A percentile compares a stretch with the other conserved stretches of the same genome.
phyloP scores from a whole-genome alignment of 495 filamentous ascomycete genomes.

The Penicillium lagena region DNA sequence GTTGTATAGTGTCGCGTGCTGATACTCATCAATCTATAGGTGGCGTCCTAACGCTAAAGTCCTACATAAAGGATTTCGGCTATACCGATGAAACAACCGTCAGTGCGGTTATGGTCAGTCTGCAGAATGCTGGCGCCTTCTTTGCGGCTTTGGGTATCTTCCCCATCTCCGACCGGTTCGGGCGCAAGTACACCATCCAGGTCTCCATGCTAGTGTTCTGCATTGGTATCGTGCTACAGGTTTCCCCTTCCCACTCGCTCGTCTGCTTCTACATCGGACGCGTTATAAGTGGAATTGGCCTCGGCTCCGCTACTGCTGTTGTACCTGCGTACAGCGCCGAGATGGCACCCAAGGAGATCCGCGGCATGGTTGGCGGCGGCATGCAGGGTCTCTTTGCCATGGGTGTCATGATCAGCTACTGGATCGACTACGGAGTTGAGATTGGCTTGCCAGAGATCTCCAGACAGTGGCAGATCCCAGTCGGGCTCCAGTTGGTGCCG shows the following conservation, averaged over 20 bases:
- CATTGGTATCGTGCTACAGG: slow-evolving; percentile 37
- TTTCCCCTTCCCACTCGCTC: slow-evolving; percentile 34
- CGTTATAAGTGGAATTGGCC: slow-evolving; percentile 48
- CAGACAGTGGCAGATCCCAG: slow-evolving; percentile 48
- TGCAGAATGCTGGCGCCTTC: slow-evolving; percentile 24
- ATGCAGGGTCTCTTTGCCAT: slow-evolving; percentile 44
- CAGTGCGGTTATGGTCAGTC: slow-evolving; percentile 21
- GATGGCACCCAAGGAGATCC: slow-evolving; percentile 47
- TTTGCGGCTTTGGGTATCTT: slow-evolving; percentile 32
- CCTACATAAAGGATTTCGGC: slow-evolving; percentile 17
- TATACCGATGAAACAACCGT: slow-evolving; percentile 22
- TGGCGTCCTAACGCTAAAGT: slow-evolving; percentile 17
- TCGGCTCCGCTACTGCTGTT: slow-evolving; percentile 46
- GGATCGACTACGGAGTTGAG: slow-evolving; percentile 44
- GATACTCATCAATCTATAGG: slow-evolving; percentile 2
- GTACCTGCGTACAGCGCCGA: slow-evolving; percentile 50
- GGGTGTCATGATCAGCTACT: slow-evolving; percentile 46
- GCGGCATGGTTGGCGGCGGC: slow-evolving; percentile 42
- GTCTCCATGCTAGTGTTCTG: slow-evolving; percentile 35
- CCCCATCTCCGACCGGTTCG: slow-evolving; percentile 32
- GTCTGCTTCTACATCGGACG: slow-evolving; percentile 41
- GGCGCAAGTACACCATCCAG: slow-evolving; percentile 38
- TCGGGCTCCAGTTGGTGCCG: slow-evolving; percentile 45
- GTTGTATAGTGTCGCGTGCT: neutral
- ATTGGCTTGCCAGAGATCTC: slow-evolving; percentile 23